Evolutionary conservation across 345 rosid genomes (phyloP), one percentile per base, ranked within the genome.

Genomic region (Barbarea vulgaris): DNA sequence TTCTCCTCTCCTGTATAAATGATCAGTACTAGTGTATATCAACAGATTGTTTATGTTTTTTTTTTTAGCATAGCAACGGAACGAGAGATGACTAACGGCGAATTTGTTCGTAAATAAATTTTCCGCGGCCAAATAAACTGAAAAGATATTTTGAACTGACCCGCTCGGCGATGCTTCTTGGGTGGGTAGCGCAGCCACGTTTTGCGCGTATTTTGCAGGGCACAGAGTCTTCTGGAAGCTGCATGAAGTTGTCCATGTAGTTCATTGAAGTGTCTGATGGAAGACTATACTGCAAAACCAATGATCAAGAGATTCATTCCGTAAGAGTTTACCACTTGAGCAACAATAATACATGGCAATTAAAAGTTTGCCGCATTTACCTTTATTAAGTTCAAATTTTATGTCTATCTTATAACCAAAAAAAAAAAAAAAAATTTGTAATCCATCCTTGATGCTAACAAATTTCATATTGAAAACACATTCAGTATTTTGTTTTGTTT

Each of bases 91-190:
- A 13, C 13, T 39, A 3, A 28, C 15, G 27, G 25, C 3, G 4
- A 17, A 10, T 58, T 33, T 33, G 58, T 53, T 11, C 14, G 17
- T 24, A 12, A 25, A 13, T 51, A 10, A 21, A 51, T 0, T 25
- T 6, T 6, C 9, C 17, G 4, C 3, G 3, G 24, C 15, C 19
- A 57, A 57, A 89, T 75, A 85, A 33, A n/a, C 14, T 9, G 21
- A 50, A 30, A 50, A 15, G 11, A 13, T 86, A 56, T n/a, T 25
- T 59, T 47, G 46, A 27, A 77, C 58, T 69, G 74, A 88, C 98
- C 89, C 97, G 85, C 85, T 91, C 97, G 1, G 98, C 98, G 54
- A 94, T 91, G 78, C 97, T 94, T 67, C 97, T 90, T 0, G 98
- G 98, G 72, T 94, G 98, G 70, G 97, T 94, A 17, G 98, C 98